Base-by-base conservation (phyloP, 106 monocot genomes). In the Agapanthus africanus region DNA sequence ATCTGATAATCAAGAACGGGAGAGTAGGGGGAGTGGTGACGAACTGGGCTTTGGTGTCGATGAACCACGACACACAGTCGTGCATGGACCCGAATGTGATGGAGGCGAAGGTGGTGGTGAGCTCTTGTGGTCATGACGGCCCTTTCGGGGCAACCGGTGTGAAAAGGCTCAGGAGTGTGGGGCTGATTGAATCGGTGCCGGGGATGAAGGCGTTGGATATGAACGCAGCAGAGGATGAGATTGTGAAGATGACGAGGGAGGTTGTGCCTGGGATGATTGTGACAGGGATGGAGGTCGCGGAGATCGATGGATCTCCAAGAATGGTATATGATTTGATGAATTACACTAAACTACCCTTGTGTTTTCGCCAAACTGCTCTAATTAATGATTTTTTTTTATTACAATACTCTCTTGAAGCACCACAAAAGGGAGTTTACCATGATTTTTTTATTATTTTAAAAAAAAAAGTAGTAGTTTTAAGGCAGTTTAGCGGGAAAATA, bases 71-170 rank as follows among this genome's bases (percentile, higher is more conserved):
- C 79, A 91, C 94, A 0, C 94, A 95, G 77, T 85, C 85, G 37
- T 95, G 94, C 52, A 94, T 94, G 93, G 93, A 94, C 63, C 93
- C 90, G 19, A 94, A 94, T 59, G 90, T 94, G 54, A 94, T 94
- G 90, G 93, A 94, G 76, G 84, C 93, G 13, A 90, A 78, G 84
- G 87, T 94, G 57, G 87, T 95, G 34, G 94, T 95, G 21, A 95
- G 94, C 73, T 91, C 88, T 1, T 95, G 94, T 52, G 94, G 94
- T 16, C 94, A 95, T 25, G 94, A 95, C 37, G 94, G 94, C 6
- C 91, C 94, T 11, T 91, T 95, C 59, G 94, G 94, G 7, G 94
- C 94, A 22, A 91, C 94, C 2, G 91, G 94, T 0, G 94, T 95
- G 23, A 95, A 95, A 85, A 67, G 94, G 76, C 78, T 95, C 30